Conservation (phyloP, 208 protist species). For the Tritrichomonas foetus region DNA sequence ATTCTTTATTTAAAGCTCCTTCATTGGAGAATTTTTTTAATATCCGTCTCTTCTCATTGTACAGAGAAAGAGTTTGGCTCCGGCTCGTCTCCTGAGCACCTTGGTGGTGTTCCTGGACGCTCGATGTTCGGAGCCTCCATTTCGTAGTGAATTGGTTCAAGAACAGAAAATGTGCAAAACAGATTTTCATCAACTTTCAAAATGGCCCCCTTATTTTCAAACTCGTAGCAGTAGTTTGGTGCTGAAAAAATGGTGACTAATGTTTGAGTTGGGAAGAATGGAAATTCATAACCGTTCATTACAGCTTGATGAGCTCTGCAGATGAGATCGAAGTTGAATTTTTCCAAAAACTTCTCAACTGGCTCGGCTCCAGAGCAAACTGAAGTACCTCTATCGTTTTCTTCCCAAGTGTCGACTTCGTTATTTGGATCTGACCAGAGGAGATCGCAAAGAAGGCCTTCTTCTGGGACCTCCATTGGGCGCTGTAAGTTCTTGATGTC, state of each 20-base stretch:
- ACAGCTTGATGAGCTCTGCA: slow-evolving; percentile 93
- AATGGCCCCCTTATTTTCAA: slow-evolving; percentile 98
- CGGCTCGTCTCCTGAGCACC: too few species aligned
- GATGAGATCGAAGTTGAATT: slow-evolving; percentile 97
- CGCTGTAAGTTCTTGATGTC: not conserved
- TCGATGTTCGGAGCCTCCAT: too few species aligned
- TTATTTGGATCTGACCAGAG: slow-evolving; percentile 96
- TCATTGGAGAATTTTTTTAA: too few species aligned
- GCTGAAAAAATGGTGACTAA: slow-evolving; percentile 99
- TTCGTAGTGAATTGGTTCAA: not conserved
- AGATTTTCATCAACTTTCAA: slow-evolving; percentile 63
- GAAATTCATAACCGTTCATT: slow-evolving; percentile 88
- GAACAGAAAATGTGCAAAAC: slow-evolving; percentile 61
- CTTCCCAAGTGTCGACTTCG: slow-evolving; percentile 72
- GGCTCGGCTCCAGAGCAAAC: slow-evolving; percentile 95
- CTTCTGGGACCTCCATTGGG: slow-evolving; percentile 11
- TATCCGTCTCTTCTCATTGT: too few species aligned
- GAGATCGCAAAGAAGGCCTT: slow-evolving; percentile 95
- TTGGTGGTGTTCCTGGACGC: not conserved
- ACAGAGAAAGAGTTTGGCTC: too few species aligned
- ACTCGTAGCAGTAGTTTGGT: too few species aligned
- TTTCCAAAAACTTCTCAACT: slow-evolving; percentile 90
- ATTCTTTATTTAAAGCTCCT: too few species aligned
- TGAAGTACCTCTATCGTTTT: slow-evolving; percentile 95
- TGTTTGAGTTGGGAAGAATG: slow-evolving; percentile 79